Evolutionary conservation across 352 stramenopile genomes (phyloP), one percentile per base, ranked within the genome.

Genomic region (Globisporangium solare): DNA sequence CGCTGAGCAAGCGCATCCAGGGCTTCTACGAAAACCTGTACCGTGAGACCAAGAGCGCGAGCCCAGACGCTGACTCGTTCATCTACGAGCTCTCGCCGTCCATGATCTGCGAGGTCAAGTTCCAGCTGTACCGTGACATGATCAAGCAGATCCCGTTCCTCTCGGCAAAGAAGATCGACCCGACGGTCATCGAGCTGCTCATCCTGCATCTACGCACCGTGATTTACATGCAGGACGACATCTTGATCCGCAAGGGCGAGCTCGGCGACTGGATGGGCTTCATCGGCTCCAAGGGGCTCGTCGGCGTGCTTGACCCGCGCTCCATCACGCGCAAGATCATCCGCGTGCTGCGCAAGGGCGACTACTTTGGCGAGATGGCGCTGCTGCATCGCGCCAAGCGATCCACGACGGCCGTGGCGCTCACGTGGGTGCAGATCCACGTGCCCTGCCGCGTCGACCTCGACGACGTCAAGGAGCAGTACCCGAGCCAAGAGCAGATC

Each of bases 261-360:
- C 79, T 78, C 31, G 77, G 82, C 12, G 79, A 92, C 61, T 92
- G 82, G 82, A 92, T 92, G 82, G 82, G 79, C 8, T 89, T 92
- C 50, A 89, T 90, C 47, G 79, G 79, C 15, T 86, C 75, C 14
- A 89, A 85, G 59, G 82, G 79, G 1, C 74, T 70, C 1, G 78
- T 89, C 3, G 79, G 76, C 10, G 65, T 92, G n/a, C 62, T 92
- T 4, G 80, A 88, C 43, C 80, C 80, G 4, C 73, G 66, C 10
- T 70, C 72, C 0, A 43, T 74, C 5, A 59, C 48, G 39, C 67
- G 70, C 21, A 75, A 79, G 43, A 77, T 91, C 35, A 81, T 89
- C 6, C 63, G 76, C 15, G 85, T 89, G 21, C 66, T 91, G 37
- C 68, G 69, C 10, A 85, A 86, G 47, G 81, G 81, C 17, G 78